Conservation (phyloP, 2,329 filamentous ascomycete species). For the Fusarium sp. region DNA sequence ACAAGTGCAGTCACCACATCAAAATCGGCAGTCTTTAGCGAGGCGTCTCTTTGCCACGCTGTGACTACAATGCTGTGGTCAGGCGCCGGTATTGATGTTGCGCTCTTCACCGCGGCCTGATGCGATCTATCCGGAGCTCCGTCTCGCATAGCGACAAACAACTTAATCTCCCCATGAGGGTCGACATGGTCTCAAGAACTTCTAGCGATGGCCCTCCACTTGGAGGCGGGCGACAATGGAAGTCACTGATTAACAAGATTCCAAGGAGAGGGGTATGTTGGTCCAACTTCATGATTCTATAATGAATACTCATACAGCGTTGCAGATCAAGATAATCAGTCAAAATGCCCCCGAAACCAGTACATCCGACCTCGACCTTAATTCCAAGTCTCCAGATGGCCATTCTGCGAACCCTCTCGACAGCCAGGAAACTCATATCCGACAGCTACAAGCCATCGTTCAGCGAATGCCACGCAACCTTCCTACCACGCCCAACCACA, state of each 20-base stretch:
- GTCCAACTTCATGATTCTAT: constrained; percentile 15
- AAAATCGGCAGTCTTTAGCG: constrained; percentile 32
- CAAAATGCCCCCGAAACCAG: constrained; percentile 45
- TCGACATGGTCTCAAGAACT: constrained; percentile 51
- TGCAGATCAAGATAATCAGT: constrained; percentile 23
- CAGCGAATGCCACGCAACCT: constrained; percentile 54
- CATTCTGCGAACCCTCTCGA: constrained; percentile 48
- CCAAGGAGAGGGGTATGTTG: constrained; percentile 28
- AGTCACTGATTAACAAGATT: constrained; percentile 37
- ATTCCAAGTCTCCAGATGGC: constrained; percentile 44
- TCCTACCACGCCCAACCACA: constrained; percentile 53
- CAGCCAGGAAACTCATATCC: constrained; percentile 51
- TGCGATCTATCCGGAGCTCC: constrained; percentile 41
- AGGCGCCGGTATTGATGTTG: constrained; percentile 45
- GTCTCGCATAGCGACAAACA: constrained; percentile 34
- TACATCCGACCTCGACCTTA: constrained; percentile 49
- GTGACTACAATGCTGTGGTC: constrained; percentile 48
- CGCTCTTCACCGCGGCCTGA: constrained; percentile 42
- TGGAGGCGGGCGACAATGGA: constrained; percentile 37
- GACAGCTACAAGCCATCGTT: constrained; percentile 54
- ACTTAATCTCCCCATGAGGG: constrained; percentile 30
- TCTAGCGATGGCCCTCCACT: constrained; percentile 48
- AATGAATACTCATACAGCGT: constrained; percentile 6
- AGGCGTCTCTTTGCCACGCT: constrained; percentile 40
- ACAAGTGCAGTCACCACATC: not conserved